Conservation (phyloP, 2,329 filamentous ascomycete genomes). For the Aureobasidium sp. region DNA sequence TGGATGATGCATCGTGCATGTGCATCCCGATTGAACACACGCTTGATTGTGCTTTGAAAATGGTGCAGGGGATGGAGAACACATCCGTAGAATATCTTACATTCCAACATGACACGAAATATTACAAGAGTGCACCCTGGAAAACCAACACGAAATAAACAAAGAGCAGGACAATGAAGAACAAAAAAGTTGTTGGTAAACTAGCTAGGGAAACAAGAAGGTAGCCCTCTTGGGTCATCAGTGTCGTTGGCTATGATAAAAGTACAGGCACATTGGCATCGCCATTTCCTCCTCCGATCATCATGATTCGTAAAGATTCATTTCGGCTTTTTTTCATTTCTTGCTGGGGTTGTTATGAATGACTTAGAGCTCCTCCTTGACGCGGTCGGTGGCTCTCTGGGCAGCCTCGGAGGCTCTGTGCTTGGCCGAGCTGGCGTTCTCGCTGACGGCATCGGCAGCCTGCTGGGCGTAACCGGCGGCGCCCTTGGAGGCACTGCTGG, state of each 20-base stretch:
- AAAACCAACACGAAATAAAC: too few species aligned
- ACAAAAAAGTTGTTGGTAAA: not conserved
- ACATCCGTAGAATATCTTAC: not conserved
- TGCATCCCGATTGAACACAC: too few species aligned
- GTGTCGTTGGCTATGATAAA: conserved; percentile 5
- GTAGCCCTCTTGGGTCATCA: not conserved
- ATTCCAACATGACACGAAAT: not conserved
- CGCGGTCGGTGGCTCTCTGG: conserved; percentile 27
- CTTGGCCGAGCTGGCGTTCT: conserved; percentile 29
- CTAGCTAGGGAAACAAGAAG: not conserved
- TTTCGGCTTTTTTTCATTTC: not conserved
- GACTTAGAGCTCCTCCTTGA: conserved; percentile 40
- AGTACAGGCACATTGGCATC: not conserved
- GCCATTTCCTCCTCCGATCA: conserved; percentile 1
- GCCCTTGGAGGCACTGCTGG: conserved; percentile 19
- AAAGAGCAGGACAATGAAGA: not conserved
- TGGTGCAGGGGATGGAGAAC: too few species aligned
- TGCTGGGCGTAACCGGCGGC: conserved; percentile 21
- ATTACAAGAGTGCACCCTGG: too few species aligned
- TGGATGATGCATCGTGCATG: too few species aligned
- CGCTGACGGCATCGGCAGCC: conserved; percentile 24
- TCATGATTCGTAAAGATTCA: conserved; percentile 14
- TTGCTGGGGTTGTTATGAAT: not conserved
- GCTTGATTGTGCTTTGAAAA: too few species aligned
- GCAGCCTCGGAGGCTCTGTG: conserved; percentile 21